A percentile compares a stretch with the other conserved stretches of the same genome.
phyloP scores from a whole-genome alignment of 202 grass and related monocot species.

The Cymbopogon flexuosus region DNA sequence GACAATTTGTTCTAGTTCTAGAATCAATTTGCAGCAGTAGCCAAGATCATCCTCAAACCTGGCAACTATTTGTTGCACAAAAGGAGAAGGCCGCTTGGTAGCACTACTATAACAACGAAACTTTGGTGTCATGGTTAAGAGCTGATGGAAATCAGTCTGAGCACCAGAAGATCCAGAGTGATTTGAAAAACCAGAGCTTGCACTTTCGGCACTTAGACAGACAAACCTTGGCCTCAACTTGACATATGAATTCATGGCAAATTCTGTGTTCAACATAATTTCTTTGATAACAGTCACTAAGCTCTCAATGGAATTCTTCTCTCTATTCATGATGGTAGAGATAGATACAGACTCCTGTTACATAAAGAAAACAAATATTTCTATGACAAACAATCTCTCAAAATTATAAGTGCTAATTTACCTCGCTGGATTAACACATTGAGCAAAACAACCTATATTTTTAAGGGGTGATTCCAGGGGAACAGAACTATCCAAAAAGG shows the following conservation, averaged over 20 bases:
- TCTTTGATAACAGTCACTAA: constrained; percentile 46
- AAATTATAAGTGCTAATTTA: constrained; percentile 15
- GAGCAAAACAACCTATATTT: constrained; percentile 1
- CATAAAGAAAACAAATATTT: constrained; percentile 23
- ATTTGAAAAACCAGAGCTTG: constrained; percentile 25
- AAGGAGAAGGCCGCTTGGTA: constrained; percentile 62
- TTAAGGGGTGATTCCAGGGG: background rate
- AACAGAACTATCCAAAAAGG: constrained; percentile 6
- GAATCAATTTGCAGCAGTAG: constrained; percentile 58
- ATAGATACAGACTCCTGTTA: constrained; percentile 53
- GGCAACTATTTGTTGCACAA: constrained; percentile 50
- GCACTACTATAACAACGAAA: constrained; percentile 45
- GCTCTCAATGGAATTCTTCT: constrained; percentile 52
- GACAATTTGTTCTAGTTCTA: constrained; percentile 71
- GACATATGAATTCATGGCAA: constrained; percentile 56
- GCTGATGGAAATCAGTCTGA: constrained; percentile 36
- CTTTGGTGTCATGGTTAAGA: constrained; percentile 26
- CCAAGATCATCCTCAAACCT: constrained; percentile 58
- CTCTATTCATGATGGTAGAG: constrained; percentile 49
- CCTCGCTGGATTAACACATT: background rate
- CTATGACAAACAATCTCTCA: constrained; percentile 12
- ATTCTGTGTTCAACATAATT: constrained; percentile 51
- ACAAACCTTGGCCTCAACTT: constrained; percentile 50
- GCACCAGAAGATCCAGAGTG: background rate
- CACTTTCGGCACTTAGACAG: constrained; percentile 30